A percentile compares a stretch with the other conserved stretches of the same genome.
phyloP scores from a whole-genome alignment of 2,329 filamentous ascomycete genomes.

The Exserohilum turcica region DNA sequence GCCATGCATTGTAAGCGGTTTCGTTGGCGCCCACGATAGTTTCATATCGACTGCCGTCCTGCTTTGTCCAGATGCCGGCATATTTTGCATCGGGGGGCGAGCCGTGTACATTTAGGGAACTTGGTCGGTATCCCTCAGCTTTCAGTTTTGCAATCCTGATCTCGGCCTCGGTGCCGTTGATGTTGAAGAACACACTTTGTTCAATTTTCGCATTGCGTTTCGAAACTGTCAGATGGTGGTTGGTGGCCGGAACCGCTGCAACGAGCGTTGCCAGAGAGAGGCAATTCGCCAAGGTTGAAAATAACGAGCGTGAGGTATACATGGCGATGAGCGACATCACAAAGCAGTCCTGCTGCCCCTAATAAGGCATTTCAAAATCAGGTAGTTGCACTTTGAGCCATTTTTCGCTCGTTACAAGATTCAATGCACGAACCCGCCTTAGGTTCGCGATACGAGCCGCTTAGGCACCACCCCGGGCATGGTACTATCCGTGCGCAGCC shows the following conservation, averaged over 20 bases:
- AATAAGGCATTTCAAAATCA: background rate
- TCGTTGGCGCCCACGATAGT: slow-evolving; percentile 22
- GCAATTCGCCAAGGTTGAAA: background rate
- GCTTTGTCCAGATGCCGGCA: slow-evolving; percentile 27
- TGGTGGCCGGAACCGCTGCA: slow-evolving; percentile 9
- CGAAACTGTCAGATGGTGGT: slow-evolving; percentile 1
- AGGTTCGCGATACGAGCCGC: background rate
- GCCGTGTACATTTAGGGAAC: slow-evolving; percentile 23
- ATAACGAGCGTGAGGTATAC: slow-evolving; percentile 12
- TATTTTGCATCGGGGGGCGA: slow-evolving; percentile 19
- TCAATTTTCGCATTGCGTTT: slow-evolving; percentile 18
- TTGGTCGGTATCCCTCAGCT: slow-evolving; percentile 21
- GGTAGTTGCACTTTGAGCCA: background rate
- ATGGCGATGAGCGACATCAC: background rate
- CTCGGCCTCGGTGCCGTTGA: slow-evolving; percentile 9
- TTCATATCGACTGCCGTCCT: slow-evolving; percentile 19
- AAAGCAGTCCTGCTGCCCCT: background rate
- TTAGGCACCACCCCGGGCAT: background rate
- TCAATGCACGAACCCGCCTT: background rate
- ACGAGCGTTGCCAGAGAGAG: slow-evolving; percentile 15
- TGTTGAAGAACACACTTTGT: slow-evolving; percentile 17
- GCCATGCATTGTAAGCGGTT: slow-evolving; percentile 23
- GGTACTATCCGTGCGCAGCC: no score
- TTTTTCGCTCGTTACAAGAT: background rate
- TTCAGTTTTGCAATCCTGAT: slow-evolving; percentile 16